Evolutionary conservation across 2,329 filamentous ascomycete species (phyloP), one percentile per base, ranked within the genome.

Genomic region (Coniochaeta ligniaria): DNA sequence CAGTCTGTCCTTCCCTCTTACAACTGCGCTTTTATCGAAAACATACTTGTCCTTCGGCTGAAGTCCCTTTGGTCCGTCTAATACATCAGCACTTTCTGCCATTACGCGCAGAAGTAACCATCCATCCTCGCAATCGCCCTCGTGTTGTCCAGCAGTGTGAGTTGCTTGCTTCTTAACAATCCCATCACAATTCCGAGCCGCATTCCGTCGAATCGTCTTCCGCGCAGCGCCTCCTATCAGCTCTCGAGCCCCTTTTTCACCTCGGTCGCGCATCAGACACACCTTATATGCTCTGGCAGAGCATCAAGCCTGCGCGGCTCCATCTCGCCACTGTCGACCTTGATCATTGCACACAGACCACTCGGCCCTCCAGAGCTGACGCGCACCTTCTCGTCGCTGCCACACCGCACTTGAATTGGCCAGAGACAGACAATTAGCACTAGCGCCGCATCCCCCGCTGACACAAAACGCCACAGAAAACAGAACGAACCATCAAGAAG

Each of bases 51-150:
- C 33, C 62, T 60, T 60, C 63, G 66, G 65, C 66, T 69, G 66
- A 69, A 71, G 63, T 67, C 66, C 31, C 56, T 60, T 31, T 60
- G 59, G 64, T 59, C 63, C 64, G 61, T 58, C 58, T 38, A 62
- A 60, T 64, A 61, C 60, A 64, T 60, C 50, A 63, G 47, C 61
- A 61, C 60, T 61, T 59, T 64, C 63, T 61, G 64, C 61, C 60
- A 64, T 65, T 61, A 41, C 64, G 36, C 38, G 31, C 45, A 54
- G 28, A 55, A 57, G 54, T 36, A 57, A 57, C 54, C 54, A 36
- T 57, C 60, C 56, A 56, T 55, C 58, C 58, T 58, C 60, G 35
- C 47, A 60, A 58, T 41, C 31, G 26, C 41, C 54, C 61, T 60
- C n/a, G n/a, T n/a, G n/a, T 60, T 57, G 31, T 38, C 54, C n/a